Base-by-base conservation (phyloP, 129 eudicot species). In the Lactuca saligna region DNA sequence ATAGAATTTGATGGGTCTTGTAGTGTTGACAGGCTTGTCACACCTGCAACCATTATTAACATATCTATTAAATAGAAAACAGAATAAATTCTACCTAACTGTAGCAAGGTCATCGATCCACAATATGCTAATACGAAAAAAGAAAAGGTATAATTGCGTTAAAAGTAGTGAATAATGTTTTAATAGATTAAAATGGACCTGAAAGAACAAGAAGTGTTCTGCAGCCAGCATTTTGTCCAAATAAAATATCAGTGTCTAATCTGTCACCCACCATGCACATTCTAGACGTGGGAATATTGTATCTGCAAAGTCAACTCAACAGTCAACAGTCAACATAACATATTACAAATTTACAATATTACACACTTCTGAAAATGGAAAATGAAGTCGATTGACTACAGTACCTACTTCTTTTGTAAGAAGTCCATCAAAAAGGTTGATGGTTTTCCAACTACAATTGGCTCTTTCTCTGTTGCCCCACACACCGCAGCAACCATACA, bases 231-330 rank as follows among this genome's bases (percentile, higher is more conserved):
- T 71, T 85, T 65, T 89, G 90, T 67, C 98, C 98, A 79, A 93
- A 93, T 61, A 86, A 75, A 51, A 93, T 93, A 65, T 93, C 96
- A 7, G 98, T 93, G 74, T 93, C 98, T 66, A 93, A 75, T 83
- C 98, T 81, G 68, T 93, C 98, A 67, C 98, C 98, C 61, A 93
- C 97, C 97, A 93, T 93, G 76, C 97, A 93, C 98, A 93, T 93
- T 75, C 81, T 89, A 38, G 90, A 78, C 39, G 92, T 89, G 1
- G 84, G 75, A 75, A 93, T 86, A 33, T 85, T 57, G 65, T 79
- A 89, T 74, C 97, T 93, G 88, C 64, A 69, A 25, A 42, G 53
- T 57, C 66, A 74, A 48, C 12, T 41, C 59, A 33, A 70, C n/a
- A 9, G 13, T 41, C 59, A 33, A 70, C n/a, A 9, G 13, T 2